Evolutionary conservation across 148 eudicot species (phyloP).

Genomic region (Vaccinium corymbosum): DNA sequence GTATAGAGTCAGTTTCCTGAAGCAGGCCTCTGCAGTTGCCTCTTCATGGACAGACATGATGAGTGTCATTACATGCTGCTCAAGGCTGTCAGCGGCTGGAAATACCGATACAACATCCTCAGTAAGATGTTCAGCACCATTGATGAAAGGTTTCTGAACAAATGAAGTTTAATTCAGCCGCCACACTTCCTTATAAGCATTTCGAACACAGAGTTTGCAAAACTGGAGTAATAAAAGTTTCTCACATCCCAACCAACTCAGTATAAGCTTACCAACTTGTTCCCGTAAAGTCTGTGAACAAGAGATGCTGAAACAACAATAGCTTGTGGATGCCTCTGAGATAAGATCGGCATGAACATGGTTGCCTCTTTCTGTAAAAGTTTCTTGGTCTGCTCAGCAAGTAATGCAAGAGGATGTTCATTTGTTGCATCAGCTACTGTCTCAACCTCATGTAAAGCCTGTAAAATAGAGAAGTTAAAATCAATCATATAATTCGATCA

Average conservation of each 20-base stretch:
- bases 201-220: not conserved
- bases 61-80: slow-evolving; percentile 59
- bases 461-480: slow-evolving; percentile 18
- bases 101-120: slow-evolving; percentile 94
- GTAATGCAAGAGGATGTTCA: slow-evolving; percentile 85
- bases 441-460: slow-evolving; percentile 79
- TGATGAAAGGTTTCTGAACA: slow-evolving; percentile 87
- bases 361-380: slow-evolving; percentile 68
- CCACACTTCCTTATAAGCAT: slow-evolving; percentile 18
- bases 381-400: slow-evolving; percentile 81
- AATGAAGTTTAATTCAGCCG: slow-evolving; percentile 17
- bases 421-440: slow-evolving; percentile 57
- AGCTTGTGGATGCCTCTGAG: slow-evolving; percentile 77
- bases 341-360: slow-evolving; percentile 68
- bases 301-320: slow-evolving; percentile 80
- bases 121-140: slow-evolving; percentile 85
- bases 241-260: not conserved
- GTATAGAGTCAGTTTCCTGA: slow-evolving; percentile 65
- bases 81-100: slow-evolving; percentile 96
- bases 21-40: slow-evolving; percentile 64
- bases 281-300: slow-evolving; percentile 87
- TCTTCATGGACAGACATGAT: slow-evolving; percentile 72
- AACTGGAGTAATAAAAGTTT: not conserved
- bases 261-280: slow-evolving; percentile 66
- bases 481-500: slow-evolving; percentile 4